A percentile compares a stretch with the other conserved stretches of the same genome.
These are phyloP conservation scores for Pseudopyricularia javanii DNA, from an alignment of 2,329 filamentous ascomycete genomes.

Conservation along the genomic window DNA sequence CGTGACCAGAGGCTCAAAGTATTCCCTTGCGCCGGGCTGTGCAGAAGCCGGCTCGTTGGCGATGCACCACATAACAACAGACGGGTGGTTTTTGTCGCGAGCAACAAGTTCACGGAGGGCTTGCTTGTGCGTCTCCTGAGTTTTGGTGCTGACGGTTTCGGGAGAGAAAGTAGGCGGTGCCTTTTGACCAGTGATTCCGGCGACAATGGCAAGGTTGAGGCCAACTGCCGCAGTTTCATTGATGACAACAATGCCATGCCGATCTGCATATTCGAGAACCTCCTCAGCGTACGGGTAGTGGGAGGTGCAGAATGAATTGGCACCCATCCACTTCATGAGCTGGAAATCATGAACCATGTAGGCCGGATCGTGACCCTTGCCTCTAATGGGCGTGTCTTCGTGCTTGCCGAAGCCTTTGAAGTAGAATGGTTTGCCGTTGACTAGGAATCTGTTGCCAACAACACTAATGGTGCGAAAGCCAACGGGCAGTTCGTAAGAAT, in stretches of 20 bases:
- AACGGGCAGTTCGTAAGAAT: slow-evolving; percentile 11
- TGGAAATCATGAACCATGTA: slow-evolving; percentile 19
- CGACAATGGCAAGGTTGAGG: slow-evolving; percentile 10
- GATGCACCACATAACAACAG: slow-evolving; percentile 59
- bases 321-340: slow-evolving; percentile 15
- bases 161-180: slow-evolving; percentile 8
- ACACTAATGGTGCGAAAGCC: slow-evolving; percentile 13
- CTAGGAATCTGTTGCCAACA: slow-evolving; percentile 11
- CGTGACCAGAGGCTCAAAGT: slow-evolving; percentile 56
- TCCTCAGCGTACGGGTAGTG: slow-evolving; percentile 18
- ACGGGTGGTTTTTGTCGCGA: slow-evolving; percentile 58
- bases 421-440: slow-evolving; percentile 16
- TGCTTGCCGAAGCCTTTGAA: slow-evolving; percentile 18
- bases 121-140: slow-evolving; percentile 9
- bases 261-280: slow-evolving; percentile 15
- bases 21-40: slow-evolving; percentile 18
- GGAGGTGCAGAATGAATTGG: slow-evolving; percentile 18
- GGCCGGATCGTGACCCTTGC: slow-evolving; percentile 15
- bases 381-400: slow-evolving; percentile 14
- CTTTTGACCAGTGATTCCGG: slow-evolving; percentile 5
- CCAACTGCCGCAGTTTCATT: slow-evolving; percentile 16
- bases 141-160: slow-evolving; percentile 9
- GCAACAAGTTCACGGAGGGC: slow-evolving; percentile 34
- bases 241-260: slow-evolving; percentile 15
- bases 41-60: slow-evolving; percentile 66